Evolutionary conservation across 1,284 basidiomycete genomes (phyloP), one percentile per base, ranked within the genome.

Genomic region (Rhodotorula mucilaginosa): DNA sequence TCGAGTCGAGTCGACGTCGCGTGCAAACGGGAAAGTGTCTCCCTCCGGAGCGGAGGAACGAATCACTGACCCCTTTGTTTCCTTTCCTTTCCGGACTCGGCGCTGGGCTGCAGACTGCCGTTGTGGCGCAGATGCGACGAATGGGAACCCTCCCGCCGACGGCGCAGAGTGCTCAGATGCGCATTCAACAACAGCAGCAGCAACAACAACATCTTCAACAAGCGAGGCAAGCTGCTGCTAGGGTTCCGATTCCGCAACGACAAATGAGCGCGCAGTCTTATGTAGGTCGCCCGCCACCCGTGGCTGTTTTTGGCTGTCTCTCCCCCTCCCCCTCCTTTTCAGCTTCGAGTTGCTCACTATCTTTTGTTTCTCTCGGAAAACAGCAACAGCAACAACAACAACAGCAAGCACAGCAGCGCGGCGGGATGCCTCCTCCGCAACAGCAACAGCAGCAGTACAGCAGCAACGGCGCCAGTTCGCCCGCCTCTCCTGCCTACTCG

Each of bases 401-500:
- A 19, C 61, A 63, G 58, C 62, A 64, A 39, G 49, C 65, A 39
- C 68, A 65, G 29, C 65, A 61, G 29, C 69, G 69, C 21, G 49
- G 58, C 47, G 18, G 18, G 29, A 47, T 44, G 23, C n/a, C 54
- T 46, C 66, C 29, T 44, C 39, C 39, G 8, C 5, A 26, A 23
- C 19, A 39, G 19, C 19, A 39, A 10, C 57, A 44, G 39, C 39
- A 44, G 31, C 47, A n/a, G 34, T 56, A 56, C n/a, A 56, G 29
- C 13, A 58, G 39, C 39, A 44, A 44, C 39, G 39, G 39, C 18
- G 56, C 19, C 29, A 67, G 60, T 39, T 69, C 71, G 51, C 71
- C 74, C 21, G 71, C 71, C 12, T 75, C 74, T 18, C 74, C 74
- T 12, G 64, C 67, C 10, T 75, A 73, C 65, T 73, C 71, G 16